Percentiles rank a stretch among this genome's conserved stretches.
phyloP scores from a whole-genome alignment of 2,329 filamentous ascomycete genomes.

The Fusarium domesticum region DNA sequence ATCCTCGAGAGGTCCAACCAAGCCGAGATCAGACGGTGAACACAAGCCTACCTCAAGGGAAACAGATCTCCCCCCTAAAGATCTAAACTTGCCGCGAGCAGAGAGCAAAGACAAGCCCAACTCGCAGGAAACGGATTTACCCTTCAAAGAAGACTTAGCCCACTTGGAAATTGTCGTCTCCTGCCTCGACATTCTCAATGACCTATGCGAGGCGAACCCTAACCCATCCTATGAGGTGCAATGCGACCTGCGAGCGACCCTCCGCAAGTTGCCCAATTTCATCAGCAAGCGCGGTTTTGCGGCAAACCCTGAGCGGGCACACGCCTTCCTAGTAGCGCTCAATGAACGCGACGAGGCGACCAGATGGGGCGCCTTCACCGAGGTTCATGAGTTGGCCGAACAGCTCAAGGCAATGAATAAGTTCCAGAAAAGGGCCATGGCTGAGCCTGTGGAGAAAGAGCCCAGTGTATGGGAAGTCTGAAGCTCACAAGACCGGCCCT shows the following conservation, averaged over 20 bases:
- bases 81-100: too few species aligned
- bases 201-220: neutral
- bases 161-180: neutral
- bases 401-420: conserved; percentile 1
- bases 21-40: too few species aligned
- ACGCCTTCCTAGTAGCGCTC: conserved; percentile 5
- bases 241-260: neutral
- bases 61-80: too few species aligned
- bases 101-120: too few species aligned
- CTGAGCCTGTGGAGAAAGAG: conserved; percentile 5
- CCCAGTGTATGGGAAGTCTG: conserved; percentile 8
- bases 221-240: neutral
- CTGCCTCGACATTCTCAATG: neutral
- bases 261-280: conserved; percentile 11
- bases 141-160: neutral
- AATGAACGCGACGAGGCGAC: conserved; percentile 4
- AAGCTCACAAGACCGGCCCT: neutral
- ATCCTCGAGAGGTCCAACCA: too few species aligned
- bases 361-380: conserved; percentile 12
- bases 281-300: conserved; percentile 4
- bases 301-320: conserved; percentile 1
- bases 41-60: too few species aligned
- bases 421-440: conserved; percentile 8
- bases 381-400: conserved; percentile 8
- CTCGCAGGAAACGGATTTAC: too few species aligned